A percentile compares a stretch with the other conserved stretches of the same genome.
Conservation (phyloP, 2,329 filamentous ascomycete genomes). For the Xylaria arbuscula region DNA sequence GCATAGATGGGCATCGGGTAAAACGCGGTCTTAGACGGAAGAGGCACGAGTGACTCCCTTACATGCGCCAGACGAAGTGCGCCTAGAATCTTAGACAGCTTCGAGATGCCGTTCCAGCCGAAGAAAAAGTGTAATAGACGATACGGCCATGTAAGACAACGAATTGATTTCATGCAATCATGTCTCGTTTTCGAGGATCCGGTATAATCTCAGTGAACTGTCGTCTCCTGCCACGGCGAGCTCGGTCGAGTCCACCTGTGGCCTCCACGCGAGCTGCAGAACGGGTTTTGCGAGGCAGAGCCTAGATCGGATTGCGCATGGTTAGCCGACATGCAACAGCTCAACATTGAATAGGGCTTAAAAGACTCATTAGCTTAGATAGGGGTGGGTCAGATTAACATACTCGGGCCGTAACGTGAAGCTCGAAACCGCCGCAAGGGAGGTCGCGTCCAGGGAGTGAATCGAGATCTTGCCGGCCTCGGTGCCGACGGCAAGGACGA, state of each 20-base stretch:
- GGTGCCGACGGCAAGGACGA: slow-evolving; percentile 67
- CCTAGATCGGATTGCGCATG: slow-evolving; percentile 46
- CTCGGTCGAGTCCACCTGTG: slow-evolving; percentile 53
- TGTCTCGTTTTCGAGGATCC: slow-evolving; percentile 49
- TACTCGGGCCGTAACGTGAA: slow-evolving; percentile 54
- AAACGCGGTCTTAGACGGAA: slow-evolving; percentile 11
- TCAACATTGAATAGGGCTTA: background rate
- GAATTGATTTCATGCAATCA: slow-evolving; percentile 24
- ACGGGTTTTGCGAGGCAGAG: slow-evolving; percentile 72
- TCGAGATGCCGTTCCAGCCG: background rate
- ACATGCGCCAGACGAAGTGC: background rate
- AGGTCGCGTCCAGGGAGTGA: slow-evolving; percentile 54
- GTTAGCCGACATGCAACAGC: slow-evolving; percentile 33
- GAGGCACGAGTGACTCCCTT: background rate
- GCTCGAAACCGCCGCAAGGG: slow-evolving; percentile 53
- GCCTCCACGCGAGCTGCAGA: slow-evolving; percentile 76
- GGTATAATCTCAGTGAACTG: slow-evolving; percentile 68
- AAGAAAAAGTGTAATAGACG: slow-evolving; percentile 1
- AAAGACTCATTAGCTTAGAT: background rate
- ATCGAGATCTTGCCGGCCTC: slow-evolving; percentile 64
- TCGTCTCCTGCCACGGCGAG: slow-evolving; percentile 70
- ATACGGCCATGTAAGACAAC: slow-evolving; percentile 6
- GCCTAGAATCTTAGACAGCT: slow-evolving; percentile 14
- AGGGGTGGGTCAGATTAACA: slow-evolving; percentile 41
- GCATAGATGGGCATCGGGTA: slow-evolving; percentile 24